Evolutionary conservation across 2,329 filamentous ascomycete species (phyloP).

Genomic region (Alternaria solani): DNA sequence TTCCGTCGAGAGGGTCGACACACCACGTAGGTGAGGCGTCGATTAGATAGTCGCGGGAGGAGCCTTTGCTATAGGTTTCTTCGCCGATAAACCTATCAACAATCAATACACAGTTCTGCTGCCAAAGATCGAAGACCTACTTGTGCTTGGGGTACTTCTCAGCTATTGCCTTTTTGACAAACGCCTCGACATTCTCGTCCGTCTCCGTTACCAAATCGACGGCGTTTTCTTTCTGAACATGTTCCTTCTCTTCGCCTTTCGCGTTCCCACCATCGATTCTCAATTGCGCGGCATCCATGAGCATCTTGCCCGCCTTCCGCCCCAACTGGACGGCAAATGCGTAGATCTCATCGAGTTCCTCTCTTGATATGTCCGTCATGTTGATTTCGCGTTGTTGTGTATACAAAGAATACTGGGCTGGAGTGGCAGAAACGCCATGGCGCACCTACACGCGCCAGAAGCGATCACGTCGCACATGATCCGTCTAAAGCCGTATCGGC

Average conservation of each 20-base stretch:
- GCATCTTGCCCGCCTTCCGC: slow-evolving; percentile 72
- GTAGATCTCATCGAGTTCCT: slow-evolving; percentile 71
- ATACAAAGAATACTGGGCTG: neutral
- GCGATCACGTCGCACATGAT: neutral
- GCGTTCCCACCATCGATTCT: slow-evolving; percentile 56
- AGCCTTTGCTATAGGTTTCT: slow-evolving; percentile 75
- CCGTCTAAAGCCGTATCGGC: slow-evolving; percentile 15
- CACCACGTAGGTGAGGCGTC: slow-evolving; percentile 73
- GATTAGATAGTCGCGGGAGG: slow-evolving; percentile 74
- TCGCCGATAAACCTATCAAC: slow-evolving; percentile 73
- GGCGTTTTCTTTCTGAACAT: slow-evolving; percentile 74
- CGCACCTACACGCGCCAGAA: neutral
- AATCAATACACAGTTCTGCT: neutral
- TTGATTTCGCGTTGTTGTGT: slow-evolving; percentile 6
- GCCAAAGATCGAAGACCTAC: slow-evolving; percentile 49
- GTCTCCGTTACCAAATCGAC: slow-evolving; percentile 82
- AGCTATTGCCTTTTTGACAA: slow-evolving; percentile 68
- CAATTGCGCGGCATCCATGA: slow-evolving; percentile 69
- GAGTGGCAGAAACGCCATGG: neutral
- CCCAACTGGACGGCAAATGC: slow-evolving; percentile 74
- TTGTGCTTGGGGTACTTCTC: slow-evolving; percentile 70
- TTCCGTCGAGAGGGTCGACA: slow-evolving; percentile 80
- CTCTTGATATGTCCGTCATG: slow-evolving; percentile 38
- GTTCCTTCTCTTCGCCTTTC: slow-evolving; percentile 46
- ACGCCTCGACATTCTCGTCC: slow-evolving; percentile 76